These are phyloP conservation scores for Forsythia suspensa DNA, from an alignment of 257 asterid species.

Conservation along the genomic window DNA sequence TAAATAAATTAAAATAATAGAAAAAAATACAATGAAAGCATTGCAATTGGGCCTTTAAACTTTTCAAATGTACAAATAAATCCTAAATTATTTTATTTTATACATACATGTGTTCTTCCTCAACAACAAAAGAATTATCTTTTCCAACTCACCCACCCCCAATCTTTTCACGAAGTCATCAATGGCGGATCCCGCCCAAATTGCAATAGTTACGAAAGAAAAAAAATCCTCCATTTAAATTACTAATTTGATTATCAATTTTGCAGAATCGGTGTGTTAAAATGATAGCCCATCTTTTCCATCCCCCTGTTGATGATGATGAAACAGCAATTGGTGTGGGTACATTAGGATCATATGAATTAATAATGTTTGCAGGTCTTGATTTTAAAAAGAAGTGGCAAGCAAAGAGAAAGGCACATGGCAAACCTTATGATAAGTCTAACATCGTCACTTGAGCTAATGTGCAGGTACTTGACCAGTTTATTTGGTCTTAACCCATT, in stretches of 20 bases:
- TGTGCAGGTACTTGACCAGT: conserved; percentile 48
- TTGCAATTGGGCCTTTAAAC: no score
- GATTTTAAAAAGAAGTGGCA: conserved; percentile 85
- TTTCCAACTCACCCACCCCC: no score
- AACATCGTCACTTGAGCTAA: conserved; percentile 77
- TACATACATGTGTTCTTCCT: no score
- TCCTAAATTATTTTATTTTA: no score
- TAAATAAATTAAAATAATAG: no score
- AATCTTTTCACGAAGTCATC: no score
- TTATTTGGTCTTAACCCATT: neutral
- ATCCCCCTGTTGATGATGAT: conserved; percentile 62
- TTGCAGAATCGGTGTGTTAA: conserved; percentile 76
- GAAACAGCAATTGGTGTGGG: conserved; percentile 74
- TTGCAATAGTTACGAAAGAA: neutral
- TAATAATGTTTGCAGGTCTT: conserved; percentile 85
- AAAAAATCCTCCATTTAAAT: neutral
- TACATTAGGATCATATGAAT: conserved; percentile 84
- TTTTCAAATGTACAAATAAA: no score
- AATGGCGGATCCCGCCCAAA: no score
- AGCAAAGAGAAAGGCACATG: conserved; percentile 58
- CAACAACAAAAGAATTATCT: no score
- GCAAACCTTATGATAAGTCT: conserved; percentile 58
- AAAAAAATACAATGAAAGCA: no score
- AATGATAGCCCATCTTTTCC: conserved; percentile 76
- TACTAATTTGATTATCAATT: neutral